phyloP scores from a whole-genome alignment of 768 basidiomycete genomes.

The Lanmaoa pseudosensibilis region DNA sequence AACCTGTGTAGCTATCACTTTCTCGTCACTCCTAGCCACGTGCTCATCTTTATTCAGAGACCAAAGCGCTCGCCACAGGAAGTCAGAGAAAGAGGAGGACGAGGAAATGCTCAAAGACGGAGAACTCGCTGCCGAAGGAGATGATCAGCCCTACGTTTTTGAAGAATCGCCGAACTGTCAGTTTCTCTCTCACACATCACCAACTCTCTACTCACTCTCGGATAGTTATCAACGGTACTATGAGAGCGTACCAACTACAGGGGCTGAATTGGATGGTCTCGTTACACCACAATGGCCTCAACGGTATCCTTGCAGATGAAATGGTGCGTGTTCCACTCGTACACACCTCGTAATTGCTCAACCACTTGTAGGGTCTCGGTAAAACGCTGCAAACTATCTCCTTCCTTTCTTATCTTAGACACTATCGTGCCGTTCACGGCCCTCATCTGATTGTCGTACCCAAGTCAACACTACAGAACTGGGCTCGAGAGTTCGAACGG shows the following conservation, averaged over 20 bases:
- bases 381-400: conserved; percentile 98
- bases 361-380: conserved; percentile 75
- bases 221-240: conserved; percentile 81
- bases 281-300: conserved; percentile 92
- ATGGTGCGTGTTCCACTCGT: conserved; percentile 53
- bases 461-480: conserved; percentile 98
- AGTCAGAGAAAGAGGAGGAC: conserved; percentile 98
- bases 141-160: conserved; percentile 91
- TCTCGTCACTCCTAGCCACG: not conserved
- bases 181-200: conserved; percentile 13
- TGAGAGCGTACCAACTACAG: conserved; percentile 94
- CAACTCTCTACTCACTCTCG: conserved; percentile 4
- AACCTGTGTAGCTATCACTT: conserved; percentile 54
- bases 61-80: conserved; percentile 78
- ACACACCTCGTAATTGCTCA: not conserved
- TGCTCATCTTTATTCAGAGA: conserved; percentile 49
- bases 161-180: conserved; percentile 90
- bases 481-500: conserved; percentile 86
- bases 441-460: conserved; percentile 97
- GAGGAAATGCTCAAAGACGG: conserved; percentile 91
- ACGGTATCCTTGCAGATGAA: conserved; percentile 96
- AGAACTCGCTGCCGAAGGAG: conserved; percentile 73
- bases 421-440: conserved; percentile 70
- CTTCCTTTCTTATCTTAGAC: conserved; percentile 92
- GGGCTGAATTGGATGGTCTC: conserved; percentile 98